Evolutionary conservation across 73 alveolate genomes (phyloP).

Genomic region (Uronychia setigera): DNA sequence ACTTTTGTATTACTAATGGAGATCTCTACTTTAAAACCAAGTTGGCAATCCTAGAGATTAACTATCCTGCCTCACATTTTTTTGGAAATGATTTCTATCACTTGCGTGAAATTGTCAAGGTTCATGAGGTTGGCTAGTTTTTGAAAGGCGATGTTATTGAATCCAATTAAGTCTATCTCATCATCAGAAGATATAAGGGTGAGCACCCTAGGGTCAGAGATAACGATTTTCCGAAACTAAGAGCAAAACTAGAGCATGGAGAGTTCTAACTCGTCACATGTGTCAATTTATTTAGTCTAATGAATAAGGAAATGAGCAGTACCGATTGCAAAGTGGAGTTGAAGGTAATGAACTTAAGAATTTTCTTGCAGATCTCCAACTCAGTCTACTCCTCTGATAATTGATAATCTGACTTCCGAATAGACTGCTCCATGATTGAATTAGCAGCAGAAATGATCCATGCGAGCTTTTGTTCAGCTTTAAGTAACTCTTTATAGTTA

Average conservation of each 20-base stretch:
- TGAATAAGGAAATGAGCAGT: background rate
- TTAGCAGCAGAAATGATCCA: background rate
- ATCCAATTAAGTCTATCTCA: background rate
- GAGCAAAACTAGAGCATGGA: constrained; percentile 28
- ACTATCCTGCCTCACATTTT: constrained; percentile 12
- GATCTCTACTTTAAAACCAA: background rate
- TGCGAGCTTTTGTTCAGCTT: background rate
- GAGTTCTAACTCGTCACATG: constrained; percentile 19
- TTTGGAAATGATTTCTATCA: constrained; percentile 38
- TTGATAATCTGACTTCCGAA: background rate
- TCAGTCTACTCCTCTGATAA: background rate
- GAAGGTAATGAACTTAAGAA: background rate
- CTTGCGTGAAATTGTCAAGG: constrained; percentile 7
- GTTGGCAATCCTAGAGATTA: background rate
- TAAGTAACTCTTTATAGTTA: background rate
- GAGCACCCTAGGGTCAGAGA: constrained; percentile 50
- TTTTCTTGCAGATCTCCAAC: background rate
- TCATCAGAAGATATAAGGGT: background rate
- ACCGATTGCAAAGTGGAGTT: background rate
- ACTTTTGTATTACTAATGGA: background rate
- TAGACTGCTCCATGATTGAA: background rate
- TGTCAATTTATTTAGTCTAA: background rate
- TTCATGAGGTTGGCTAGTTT: constrained; percentile 45
- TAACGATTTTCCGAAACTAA: constrained; percentile 15
- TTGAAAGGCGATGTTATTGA: constrained; percentile 5